Evolutionary conservation across 305 asterid genomes (phyloP), one percentile per base, ranked within the genome.

Genomic region (Caryopteris hybrid): DNA sequence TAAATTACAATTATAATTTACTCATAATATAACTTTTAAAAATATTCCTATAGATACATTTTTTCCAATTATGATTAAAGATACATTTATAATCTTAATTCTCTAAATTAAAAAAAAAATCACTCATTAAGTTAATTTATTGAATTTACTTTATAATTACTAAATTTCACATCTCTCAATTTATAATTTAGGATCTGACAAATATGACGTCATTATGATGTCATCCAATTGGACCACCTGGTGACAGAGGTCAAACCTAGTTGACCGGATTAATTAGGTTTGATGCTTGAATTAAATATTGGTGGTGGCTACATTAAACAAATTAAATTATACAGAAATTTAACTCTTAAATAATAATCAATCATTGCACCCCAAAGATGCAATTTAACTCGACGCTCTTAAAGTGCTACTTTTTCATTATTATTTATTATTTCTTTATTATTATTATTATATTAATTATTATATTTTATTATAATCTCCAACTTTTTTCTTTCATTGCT

Each of bases 301-400:
- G 14, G 1, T 38, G 7, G 39, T 58, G 63, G 12, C 11, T 63
- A 61, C 12, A 60, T 45, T 48, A 53, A 8, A 51, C 5, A 42
- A 69, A 50, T 17, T 69, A 71, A 54, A 38, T 58, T 69, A 61
- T 29, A 47, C 29, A 18, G 0, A 43, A n/a, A n/a, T n/a, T n/a
- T n/a, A n/a, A 2, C 22, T 17, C 66, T 8, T 65, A 36, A 62
- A 72, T 74, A 68, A 72, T 71, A 79, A 50, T 80, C 81, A 86
- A 86, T 88, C 80, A 88, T 86, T 83, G 88, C 81, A 68, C 65
- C 74, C 54, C 81, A 86, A 88, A 88, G 96, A 83, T 73, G 51
- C 80, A 81, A 75, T 84, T 83, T 83, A 84, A 85, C 92, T 69
- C 64, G 69, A 78, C 78, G 69, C 75, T 70, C 75, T 61, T 76